Conservation (phyloP, 176 grass and related monocot genomes). For the Oryza glumipatula region DNA sequence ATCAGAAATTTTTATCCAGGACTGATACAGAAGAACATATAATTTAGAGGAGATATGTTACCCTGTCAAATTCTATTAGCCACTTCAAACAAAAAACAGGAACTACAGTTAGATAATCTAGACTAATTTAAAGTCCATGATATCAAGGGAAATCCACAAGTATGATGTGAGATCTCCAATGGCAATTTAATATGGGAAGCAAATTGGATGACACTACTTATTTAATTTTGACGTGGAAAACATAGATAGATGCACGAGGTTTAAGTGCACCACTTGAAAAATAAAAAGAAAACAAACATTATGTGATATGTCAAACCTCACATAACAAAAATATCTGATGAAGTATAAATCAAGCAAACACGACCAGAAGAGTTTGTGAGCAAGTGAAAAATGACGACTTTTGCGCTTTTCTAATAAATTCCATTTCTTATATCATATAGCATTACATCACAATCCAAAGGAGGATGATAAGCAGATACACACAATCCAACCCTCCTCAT, state of each 20-base stretch:
- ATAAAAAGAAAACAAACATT: not conserved
- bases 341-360: constrained; percentile 22
- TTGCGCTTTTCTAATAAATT: not conserved
- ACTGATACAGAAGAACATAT: not conserved
- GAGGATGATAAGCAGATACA: constrained; percentile 53
- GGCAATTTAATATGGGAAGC: constrained; percentile 27
- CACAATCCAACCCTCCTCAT: constrained; percentile 50
- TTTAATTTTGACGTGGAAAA: constrained; percentile 37
- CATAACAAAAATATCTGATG: constrained; percentile 24
- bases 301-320: constrained; percentile 41
- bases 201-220: not conserved
- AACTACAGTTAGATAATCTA: constrained; percentile 14
- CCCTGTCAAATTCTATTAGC: not conserved
- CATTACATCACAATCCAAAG: constrained; percentile 24
- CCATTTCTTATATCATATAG: constrained; percentile 24
- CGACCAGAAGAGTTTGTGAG: not conserved
- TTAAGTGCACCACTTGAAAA: constrained; percentile 30
- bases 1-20: constrained; percentile 24
- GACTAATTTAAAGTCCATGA: constrained; percentile 11
- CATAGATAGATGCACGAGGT: constrained; percentile 36
- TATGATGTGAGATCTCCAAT: constrained; percentile 19
- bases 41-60: constrained; percentile 23
- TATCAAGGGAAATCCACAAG: constrained; percentile 19
- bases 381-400: constrained; percentile 23
- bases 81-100: not conserved